Evolutionary conservation across 345 rosid species (phyloP), one percentile per base, ranked within the genome.

Genomic region (Ricinus communis): DNA sequence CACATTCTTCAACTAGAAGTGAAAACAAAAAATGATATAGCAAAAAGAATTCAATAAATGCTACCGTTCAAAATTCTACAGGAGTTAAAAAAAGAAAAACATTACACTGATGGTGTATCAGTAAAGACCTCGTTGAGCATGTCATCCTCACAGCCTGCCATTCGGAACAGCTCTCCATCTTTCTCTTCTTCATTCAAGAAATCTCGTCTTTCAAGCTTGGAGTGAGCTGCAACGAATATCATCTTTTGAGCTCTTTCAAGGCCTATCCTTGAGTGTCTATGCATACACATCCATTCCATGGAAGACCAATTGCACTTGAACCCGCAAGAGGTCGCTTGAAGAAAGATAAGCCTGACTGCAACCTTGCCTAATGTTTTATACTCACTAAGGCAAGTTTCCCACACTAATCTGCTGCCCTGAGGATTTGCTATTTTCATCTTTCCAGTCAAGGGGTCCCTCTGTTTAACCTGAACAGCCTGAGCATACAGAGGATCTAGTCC

Each of bases 381-480:
- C 54, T 86, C 84, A 51, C 85, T 80, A 40, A 86, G 76, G 68
- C 87, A 82, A 64, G 89, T 86, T 76, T 86, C 89, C 89, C 89
- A 86, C n/a, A 86, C 87, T 51, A 86, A 79, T 63, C 89, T 86
- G 46, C 87, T 78, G 71, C 87, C 83, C 67, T 86, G 87, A 40
- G 89, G 89, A 68, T 83, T 83, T 33, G 85, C 89, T n/a, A 82
- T 78, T 76, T 71, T 83, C 89, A 86, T 74, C 79, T 83, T 86
- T 28, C 89, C 87, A 3, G 85, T 86, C 65, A 74, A 61, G 18
- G 87, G 82, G 68, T 86, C 89, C 60, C 74, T 74, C 72, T 82
- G 84, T 72, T 81, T 83, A 53, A 86, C 80, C 79, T 86, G 89
- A 71, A 86, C 89, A 41, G 89, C 89, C 80, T 82, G 87, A 8